Conservation (phyloP, 257 asterid species). For the Paraleonurus japonicus region DNA sequence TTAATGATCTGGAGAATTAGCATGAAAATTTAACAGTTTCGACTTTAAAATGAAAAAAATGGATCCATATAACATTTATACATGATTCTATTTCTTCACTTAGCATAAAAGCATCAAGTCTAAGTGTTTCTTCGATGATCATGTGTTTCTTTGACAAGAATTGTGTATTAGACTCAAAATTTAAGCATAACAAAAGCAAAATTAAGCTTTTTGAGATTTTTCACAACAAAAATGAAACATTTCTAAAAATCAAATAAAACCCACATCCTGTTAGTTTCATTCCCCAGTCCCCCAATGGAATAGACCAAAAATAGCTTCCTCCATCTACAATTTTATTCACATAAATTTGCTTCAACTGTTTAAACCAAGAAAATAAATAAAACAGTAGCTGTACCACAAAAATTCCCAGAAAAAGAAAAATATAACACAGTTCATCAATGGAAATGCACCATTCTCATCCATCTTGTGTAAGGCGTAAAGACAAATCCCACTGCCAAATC, state of each 20-base stretch:
- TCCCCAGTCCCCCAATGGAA: slow-evolving; percentile 15
- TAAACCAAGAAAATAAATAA: not conserved
- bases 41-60: too few species aligned
- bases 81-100: not conserved
- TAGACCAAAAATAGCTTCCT: slow-evolving; percentile 9
- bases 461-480: not conserved
- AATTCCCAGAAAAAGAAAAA: not conserved
- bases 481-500: slow-evolving; percentile 11
- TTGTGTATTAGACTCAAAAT: not conserved
- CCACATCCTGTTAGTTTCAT: slow-evolving; percentile 4
- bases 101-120: not conserved
- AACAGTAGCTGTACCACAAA: slow-evolving; percentile 21
- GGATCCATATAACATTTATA: not conserved
- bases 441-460: slow-evolving; percentile 22
- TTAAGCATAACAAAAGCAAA: slow-evolving; percentile 7
- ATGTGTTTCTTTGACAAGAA: slow-evolving; percentile 5
- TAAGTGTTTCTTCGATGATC: not conserved
- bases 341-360: not conserved
- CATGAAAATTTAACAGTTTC: slow-evolving; percentile 9
- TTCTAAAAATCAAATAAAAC: not conserved
- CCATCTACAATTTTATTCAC: slow-evolving; percentile 12
- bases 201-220: not conserved
- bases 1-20: not conserved
- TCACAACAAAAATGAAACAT: not conserved
- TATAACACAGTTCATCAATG: slow-evolving; percentile 19